These are phyloP conservation scores for Sabuloglossum arenarium DNA, from an alignment of 495 filamentous ascomycete genomes.

Conservation along the genomic window DNA sequence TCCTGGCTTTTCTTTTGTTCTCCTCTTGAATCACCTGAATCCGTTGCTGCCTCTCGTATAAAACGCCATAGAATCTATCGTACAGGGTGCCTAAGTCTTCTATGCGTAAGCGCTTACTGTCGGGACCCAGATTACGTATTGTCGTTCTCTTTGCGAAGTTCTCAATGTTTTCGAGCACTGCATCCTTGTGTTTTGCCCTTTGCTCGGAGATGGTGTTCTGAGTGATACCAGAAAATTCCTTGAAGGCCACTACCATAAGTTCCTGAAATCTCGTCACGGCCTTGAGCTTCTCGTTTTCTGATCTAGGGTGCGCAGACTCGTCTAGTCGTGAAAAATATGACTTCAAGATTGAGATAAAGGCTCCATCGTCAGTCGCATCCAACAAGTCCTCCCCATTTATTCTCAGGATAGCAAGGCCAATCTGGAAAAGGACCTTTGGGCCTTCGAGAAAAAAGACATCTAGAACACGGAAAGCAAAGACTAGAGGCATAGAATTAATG, in stretches of 20 bases:
- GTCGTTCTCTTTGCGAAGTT: constrained; percentile 92
- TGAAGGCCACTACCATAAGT: constrained; percentile 96
- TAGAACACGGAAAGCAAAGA: constrained; percentile 7
- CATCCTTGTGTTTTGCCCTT: constrained; percentile 77
- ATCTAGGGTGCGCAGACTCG: constrained; percentile 87
- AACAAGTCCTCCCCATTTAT: constrained; percentile 94
- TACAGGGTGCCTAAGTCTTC: constrained; percentile 80
- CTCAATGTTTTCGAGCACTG: constrained; percentile 83
- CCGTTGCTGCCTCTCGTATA: constrained; percentile 80
- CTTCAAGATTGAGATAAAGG: constrained; percentile 91
- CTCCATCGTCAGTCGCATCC: constrained; percentile 89
- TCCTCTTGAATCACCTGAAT: constrained; percentile 60
- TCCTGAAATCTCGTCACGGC: constrained; percentile 93
- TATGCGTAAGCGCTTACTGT: constrained; percentile 69
- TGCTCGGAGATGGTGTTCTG: constrained; percentile 79
- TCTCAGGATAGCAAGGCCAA: constrained; percentile 86
- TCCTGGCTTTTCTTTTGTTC: constrained; percentile 38
- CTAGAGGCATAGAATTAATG: constrained; percentile 66
- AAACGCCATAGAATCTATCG: constrained; percentile 72
- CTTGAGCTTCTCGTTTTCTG: constrained; percentile 77
- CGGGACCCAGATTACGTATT: constrained; percentile 84
- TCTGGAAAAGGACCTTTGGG: constrained; percentile 90
- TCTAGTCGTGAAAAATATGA: constrained; percentile 83
- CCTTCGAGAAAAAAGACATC: constrained; percentile 50
- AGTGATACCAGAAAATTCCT: constrained; percentile 88